These are phyloP conservation scores for Ophiorrhiza pumila DNA, from an alignment of 257 asterid species.

Conservation along the genomic window DNA sequence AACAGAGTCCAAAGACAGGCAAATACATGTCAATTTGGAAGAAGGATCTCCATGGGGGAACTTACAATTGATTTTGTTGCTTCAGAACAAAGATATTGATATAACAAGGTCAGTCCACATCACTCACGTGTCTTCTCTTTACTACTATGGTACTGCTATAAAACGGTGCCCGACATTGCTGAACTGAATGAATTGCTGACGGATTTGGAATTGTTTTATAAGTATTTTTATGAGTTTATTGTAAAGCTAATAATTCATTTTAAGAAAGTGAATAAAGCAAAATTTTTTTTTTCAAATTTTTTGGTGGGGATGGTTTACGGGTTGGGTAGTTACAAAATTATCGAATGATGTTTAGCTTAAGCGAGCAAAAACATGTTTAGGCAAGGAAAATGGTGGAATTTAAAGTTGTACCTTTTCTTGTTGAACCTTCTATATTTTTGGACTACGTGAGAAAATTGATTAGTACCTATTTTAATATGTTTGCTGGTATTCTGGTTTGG, in stretches of 20 bases:
- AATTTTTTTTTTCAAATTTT: too few species aligned
- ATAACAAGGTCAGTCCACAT: slow-evolving; percentile 35
- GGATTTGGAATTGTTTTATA: not conserved
- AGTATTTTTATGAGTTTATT: not conserved
- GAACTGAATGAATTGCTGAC: not conserved
- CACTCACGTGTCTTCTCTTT: not conserved
- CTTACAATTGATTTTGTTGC: slow-evolving; percentile 50
- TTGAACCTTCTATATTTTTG: not conserved
- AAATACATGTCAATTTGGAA: slow-evolving; percentile 19
- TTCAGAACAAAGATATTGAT: slow-evolving; percentile 51
- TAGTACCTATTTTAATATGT: not conserved
- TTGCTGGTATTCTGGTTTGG: not conserved
- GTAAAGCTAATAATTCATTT: not conserved
- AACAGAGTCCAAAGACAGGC: slow-evolving; percentile 17
- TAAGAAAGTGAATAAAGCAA: too few species aligned
- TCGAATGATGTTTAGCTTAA: not conserved
- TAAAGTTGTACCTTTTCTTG: not conserved
- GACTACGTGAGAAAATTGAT: not conserved
- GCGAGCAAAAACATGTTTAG: not conserved
- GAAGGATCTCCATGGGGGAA: slow-evolving; percentile 59
- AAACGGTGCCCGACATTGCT: not conserved
- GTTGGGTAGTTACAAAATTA: not conserved
- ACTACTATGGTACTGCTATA: not conserved
- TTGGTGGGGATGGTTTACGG: not conserved
- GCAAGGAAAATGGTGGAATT: not conserved